Evolutionary conservation across 345 rosid genomes (phyloP), one percentile per base, ranked within the genome.

Genomic region (Pseudoturritis turrita): DNA sequence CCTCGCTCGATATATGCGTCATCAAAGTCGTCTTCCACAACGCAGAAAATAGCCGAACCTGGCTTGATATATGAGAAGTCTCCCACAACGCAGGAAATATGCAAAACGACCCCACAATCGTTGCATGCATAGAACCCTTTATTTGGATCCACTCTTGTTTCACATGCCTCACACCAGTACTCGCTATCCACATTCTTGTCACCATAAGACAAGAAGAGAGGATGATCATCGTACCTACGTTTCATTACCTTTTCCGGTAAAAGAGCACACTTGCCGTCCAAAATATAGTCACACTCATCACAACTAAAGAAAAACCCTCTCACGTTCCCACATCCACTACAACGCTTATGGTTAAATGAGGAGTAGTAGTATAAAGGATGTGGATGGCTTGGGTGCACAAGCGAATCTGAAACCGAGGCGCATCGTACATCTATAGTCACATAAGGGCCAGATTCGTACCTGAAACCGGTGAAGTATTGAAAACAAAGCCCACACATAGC

Each of bases 371-470:
- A 54, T 5, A 54, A 31, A 29, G 60, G 21, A 54, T 54, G 60
- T 14, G 1, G 19, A 54, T 54, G 60, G 29, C 19, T 14, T 13
- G 2, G 8, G 6, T 54, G 40, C 12, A 10, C 11, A 26, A 54
- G 7, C 2, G 60, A 1, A 0, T 71, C 75, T 13, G 43, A 26
- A 11, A 49, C 0, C n/a, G 68, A 26, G 37, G 4, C 31, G 3
- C 75, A 71, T 5, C 51, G 75, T 29, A 60, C 41, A 37, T 71
- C 74, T 31, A 55, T 1, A 55, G 22, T 10, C 18, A 31, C 35
- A 2, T 2, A 4, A 12, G 18, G 3, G 46, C 46, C 2, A 41
- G 46, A 41, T 5, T 41, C 0, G 6, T 49, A 49, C 54, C n/a
- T 49, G n/a, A 49, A 19, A 49, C 54, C 54, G 12, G 7, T 21